Evolutionary conservation across 345 rosid genomes (phyloP), one percentile per base, ranked within the genome.

Genomic region (Eucalyptus victrix): DNA sequence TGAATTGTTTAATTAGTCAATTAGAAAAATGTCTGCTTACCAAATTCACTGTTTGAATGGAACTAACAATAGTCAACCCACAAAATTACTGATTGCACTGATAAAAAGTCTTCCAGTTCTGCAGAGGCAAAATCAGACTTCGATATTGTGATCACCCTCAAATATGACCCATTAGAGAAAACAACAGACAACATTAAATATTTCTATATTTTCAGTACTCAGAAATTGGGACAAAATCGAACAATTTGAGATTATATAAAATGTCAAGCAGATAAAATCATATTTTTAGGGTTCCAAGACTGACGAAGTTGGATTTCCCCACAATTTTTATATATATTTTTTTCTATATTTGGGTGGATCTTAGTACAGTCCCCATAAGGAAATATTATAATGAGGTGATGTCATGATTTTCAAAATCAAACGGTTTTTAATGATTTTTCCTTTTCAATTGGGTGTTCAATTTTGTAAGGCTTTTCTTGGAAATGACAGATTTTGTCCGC

Each of bases 401-500:
- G 88, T 87, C 87, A 90, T 90, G 92, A 56, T 65, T 87, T 89
- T 90, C 62, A 89, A 92, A 92, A 88, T 86, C 88, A 90, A 44
- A 11, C 28, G n/a, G 21, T 37, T 87, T 28, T 87, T 53, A 51
- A 47, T 56, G 17, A 34, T 53, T 21, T 87, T 89, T 86, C 30
- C 87, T 89, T 34, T 45, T 16, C 44, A 69, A 87, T 88, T 26
- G 88, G 85, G 37, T 85, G 58, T 62, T 87, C 45, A 67, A 81
- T 88, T 89, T 40, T 37, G 47, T 40, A 21, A 21, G 9, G 90
- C 88, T 81, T 86, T 24, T 89, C 44, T 87, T 37, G 60, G 88
- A 34, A 32, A 87, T 90, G 90, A 90, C 93, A 94, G 85, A 86
- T 80, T 89, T 88, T 92, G 95, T 93, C 94, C 87, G 85, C 88